phyloP scores from a whole-genome alignment of 495 filamentous ascomycete genomes.

The Antarctomyces pellizariae region DNA sequence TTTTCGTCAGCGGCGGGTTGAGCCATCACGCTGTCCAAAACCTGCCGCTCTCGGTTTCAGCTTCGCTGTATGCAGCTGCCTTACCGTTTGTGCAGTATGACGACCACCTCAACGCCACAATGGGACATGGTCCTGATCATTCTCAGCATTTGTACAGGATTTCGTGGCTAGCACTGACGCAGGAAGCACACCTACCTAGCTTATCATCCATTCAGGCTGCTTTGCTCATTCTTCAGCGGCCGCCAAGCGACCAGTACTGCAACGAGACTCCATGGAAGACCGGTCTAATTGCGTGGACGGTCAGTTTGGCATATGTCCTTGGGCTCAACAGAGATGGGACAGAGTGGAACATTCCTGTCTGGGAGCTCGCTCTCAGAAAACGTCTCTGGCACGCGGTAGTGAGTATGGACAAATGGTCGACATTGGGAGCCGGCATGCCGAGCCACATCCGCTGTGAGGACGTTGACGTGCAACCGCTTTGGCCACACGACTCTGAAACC shows the following conservation, averaged over 20 bases:
- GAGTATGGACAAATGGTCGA: constrained; percentile 14
- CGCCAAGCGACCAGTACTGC: constrained; percentile 10
- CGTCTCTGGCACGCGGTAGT: constrained; percentile 11
- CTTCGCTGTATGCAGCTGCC: constrained; percentile 11
- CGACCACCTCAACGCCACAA: constrained; percentile 10
- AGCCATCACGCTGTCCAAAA: constrained; percentile 6
- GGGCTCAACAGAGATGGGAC: constrained; percentile 10
- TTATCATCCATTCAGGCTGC: constrained; percentile 11
- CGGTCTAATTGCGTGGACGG: constrained; percentile 12
- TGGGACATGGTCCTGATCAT: constrained; percentile 9
- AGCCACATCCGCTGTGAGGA: constrained; percentile 10
- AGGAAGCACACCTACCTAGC: constrained; percentile 11
- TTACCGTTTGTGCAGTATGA: constrained; percentile 12
- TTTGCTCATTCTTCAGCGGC: constrained; percentile 10
- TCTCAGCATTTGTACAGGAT: constrained; percentile 8
- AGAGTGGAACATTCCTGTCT: constrained; percentile 9
- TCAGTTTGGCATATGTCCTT: constrained; percentile 10
- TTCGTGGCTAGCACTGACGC: constrained; percentile 10
- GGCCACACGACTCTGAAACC: constrained; percentile 8
- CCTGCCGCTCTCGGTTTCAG: constrained; percentile 9
- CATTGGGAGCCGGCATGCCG: constrained; percentile 12
- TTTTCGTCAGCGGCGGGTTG: constrained; percentile 5
- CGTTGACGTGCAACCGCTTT: constrained; percentile 9
- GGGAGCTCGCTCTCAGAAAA: constrained; percentile 10
- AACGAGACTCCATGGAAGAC: constrained; percentile 12